phyloP scores from a whole-genome alignment of 345 rosid species.

The Arabis hirsuta region DNA sequence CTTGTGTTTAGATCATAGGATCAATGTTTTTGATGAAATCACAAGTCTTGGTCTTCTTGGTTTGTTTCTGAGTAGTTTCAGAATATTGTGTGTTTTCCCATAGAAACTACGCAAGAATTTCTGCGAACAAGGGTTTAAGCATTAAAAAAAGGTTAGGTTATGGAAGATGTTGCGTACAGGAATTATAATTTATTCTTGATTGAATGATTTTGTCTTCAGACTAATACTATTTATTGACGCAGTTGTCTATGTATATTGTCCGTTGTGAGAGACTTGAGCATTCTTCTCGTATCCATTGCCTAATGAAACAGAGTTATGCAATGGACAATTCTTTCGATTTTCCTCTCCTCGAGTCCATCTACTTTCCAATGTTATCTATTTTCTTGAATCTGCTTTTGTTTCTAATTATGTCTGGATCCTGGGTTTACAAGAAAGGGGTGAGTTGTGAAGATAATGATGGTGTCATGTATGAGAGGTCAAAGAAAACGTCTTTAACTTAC shows the following conservation, averaged over 20 bases:
- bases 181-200: neutral
- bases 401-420: constrained; percentile 42
- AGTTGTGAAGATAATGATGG: constrained; percentile 26
- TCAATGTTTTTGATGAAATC: neutral
- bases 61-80: constrained; percentile 18
- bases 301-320: constrained; percentile 26
- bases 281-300: constrained; percentile 20
- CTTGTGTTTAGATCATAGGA: neutral
- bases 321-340: constrained; percentile 22
- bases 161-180: constrained; percentile 3
- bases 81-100: neutral
- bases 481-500: constrained; percentile 38
- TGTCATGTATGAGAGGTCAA: constrained; percentile 40
- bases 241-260: constrained; percentile 14
- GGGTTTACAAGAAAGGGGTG: constrained; percentile 43
- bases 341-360: constrained; percentile 48
- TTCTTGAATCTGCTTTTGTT: constrained; percentile 56
- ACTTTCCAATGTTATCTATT: constrained; percentile 53
- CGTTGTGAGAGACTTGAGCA: constrained; percentile 26
- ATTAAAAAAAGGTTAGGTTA: neutral
- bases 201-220: neutral
- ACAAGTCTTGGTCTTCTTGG: constrained; percentile 36
- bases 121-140: constrained; percentile 13
- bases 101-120: constrained; percentile 5
- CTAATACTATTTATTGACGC: constrained; percentile 33